These are phyloP conservation scores for Mimosa bimucronata DNA, from an alignment of 306 rosid species.

Conservation along the genomic window DNA sequence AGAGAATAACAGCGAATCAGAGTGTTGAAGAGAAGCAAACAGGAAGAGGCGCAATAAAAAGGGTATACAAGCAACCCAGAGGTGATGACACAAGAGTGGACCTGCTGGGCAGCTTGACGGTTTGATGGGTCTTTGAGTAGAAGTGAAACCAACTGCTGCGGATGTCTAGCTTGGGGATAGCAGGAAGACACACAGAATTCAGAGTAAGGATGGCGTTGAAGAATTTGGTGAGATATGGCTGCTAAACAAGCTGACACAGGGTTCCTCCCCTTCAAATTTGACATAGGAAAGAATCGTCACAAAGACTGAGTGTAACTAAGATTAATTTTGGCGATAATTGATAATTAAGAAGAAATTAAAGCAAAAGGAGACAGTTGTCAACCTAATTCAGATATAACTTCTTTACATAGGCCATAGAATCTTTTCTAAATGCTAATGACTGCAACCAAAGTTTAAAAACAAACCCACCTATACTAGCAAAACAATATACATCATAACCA, in stretches of 20 bases:
- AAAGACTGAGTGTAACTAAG: not conserved
- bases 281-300: slow-evolving; percentile 16
- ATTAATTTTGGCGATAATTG: not conserved
- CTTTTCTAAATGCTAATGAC: not conserved
- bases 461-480: not conserved
- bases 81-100: slow-evolving; percentile 63
- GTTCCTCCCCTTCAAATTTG: slow-evolving; percentile 29
- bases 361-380: not conserved
- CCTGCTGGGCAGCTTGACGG: slow-evolving; percentile 42
- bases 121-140: slow-evolving; percentile 50
- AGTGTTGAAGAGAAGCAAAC: slow-evolving; percentile 56
- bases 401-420: not conserved
- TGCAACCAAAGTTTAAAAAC: not conserved
- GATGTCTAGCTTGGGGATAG: slow-evolving; percentile 35
- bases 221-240: slow-evolving; percentile 26
- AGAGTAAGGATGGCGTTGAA: slow-evolving; percentile 19
- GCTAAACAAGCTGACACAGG: slow-evolving; percentile 18
- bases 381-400: not conserved
- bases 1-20: slow-evolving; percentile 53
- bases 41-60: slow-evolving; percentile 23
- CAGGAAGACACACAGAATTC: not conserved
- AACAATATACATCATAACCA: not conserved
- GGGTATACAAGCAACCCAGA: slow-evolving; percentile 48
- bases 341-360: not conserved
- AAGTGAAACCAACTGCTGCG: slow-evolving; percentile 55